Base-by-base conservation (phyloP, 148 eudicot genomes). In the Rhododendron vialii region DNA sequence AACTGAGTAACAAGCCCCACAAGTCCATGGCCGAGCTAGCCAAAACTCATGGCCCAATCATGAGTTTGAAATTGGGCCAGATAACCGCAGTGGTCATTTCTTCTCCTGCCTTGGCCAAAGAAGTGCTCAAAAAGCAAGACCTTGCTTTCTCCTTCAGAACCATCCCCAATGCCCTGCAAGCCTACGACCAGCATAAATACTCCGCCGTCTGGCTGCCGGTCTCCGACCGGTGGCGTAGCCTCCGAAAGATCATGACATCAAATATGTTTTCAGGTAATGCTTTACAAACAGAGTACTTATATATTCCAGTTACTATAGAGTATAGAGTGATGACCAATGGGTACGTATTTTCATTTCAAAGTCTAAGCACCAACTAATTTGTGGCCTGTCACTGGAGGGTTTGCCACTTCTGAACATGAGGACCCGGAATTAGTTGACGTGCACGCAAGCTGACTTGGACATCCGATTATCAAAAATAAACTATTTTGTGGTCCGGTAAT, bases 1-100 rank as follows among this genome's bases (percentile, higher is more conserved):
- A 61, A 53, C 83, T 87, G 1, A 86, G 89, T 15, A 65, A 76
- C 67, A 78, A 87, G 33, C 86, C 89, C 43, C 84, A 84, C 83
- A 30, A 48, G 33, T 87, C 86, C 75, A 51, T 87, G 12, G 84
- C 86, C 24, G 51, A 87, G 55, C 83, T 87, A 2, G 83, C 86
- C 18, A 84, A 87, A 83, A 53, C 15, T 18, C 26, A 87, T 12
- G 89, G 89, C 7, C 86, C 86, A 3, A 80, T 87, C 38, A 63
- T 84, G 83, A 47, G 78, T 22, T 24, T 87, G 22, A 38, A 87
- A 79, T 67, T 87, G 4, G 89, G 89, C 15, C 77, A 26, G 20
- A n/a, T 65, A 6, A 87, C 71, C 73, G 36, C 80, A 1, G 26
- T 83, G 2, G 80, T 87, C 13, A 67, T 87, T 9, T 78, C 89